Percentiles rank a stretch among this genome's conserved stretches.
These are phyloP conservation scores for Meredithiella fracta DNA, from an alignment of 2,329 filamentous ascomycete species.

Conservation along the genomic window DNA sequence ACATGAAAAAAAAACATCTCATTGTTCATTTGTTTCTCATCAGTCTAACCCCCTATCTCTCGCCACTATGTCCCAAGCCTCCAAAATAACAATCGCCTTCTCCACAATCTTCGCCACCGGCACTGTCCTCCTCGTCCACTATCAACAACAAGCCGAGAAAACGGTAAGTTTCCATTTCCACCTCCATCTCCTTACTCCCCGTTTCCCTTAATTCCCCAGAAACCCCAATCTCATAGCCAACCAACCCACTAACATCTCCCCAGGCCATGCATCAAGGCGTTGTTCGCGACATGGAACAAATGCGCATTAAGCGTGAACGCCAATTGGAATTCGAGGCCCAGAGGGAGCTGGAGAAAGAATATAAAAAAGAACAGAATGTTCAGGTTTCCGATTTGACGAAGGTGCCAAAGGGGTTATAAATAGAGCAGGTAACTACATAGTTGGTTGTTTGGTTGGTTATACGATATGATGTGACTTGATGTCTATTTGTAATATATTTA, in stretches of 20 bases:
- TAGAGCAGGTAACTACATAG: too few relatives aligned
- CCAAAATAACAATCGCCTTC: slow-evolving; percentile 66
- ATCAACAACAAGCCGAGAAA: slow-evolving; percentile 70
- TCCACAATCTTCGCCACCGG: slow-evolving; percentile 61
- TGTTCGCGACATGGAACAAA: slow-evolving; percentile 85
- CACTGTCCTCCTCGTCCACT: slow-evolving; percentile 77
- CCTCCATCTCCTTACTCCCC: background rate
- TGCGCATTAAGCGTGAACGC: slow-evolving; percentile 75
- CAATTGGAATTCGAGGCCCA: slow-evolving; percentile 94
- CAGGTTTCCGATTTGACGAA: slow-evolving; percentile 8
- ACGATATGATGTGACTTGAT: too few relatives aligned
- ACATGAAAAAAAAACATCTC: background rate
- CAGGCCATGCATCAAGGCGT: slow-evolving; percentile 95
- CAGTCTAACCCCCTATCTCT: background rate
- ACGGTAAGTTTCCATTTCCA: slow-evolving; percentile 38
- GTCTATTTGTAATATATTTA: too few relatives aligned
- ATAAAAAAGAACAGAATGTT: slow-evolving; percentile 75
- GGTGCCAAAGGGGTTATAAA: slow-evolving; percentile 6
- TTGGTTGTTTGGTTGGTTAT: too few relatives aligned
- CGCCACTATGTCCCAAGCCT: slow-evolving; percentile 64
- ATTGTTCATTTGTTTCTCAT: background rate
- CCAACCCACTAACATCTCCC: background rate
- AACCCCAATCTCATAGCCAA: too few relatives aligned
- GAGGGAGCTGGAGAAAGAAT: slow-evolving; percentile 67
- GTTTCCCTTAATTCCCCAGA: background rate